Evolutionary conservation across 495 filamentous ascomycete genomes (phyloP).

Genomic region (Aspergillus olivimuriae): DNA sequence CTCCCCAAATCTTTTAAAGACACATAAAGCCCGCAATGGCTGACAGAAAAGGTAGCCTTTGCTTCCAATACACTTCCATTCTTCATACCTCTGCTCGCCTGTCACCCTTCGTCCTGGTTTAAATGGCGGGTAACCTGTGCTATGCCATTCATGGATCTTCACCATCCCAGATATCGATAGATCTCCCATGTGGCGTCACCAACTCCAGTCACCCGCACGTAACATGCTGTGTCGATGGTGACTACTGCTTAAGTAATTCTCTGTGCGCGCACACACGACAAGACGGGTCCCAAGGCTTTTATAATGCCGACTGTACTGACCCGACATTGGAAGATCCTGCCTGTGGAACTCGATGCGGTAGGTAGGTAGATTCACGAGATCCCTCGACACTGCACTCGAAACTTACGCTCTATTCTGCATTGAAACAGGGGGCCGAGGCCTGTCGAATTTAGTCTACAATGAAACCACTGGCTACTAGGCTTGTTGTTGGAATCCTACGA

Average conservation of each 20-base stretch:
- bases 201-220: constrained; percentile 7
- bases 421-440: constrained; percentile 1
- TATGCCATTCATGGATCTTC: constrained; percentile 2
- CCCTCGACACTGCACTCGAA: too few relatives aligned
- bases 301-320: constrained; percentile 7
- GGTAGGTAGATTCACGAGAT: background rate
- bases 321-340: constrained; percentile 1
- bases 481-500: constrained; percentile 1
- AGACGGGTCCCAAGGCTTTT: background rate
- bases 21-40: too few relatives aligned
- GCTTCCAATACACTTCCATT: too few relatives aligned
- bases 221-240: constrained; percentile 6
- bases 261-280: constrained; percentile 1
- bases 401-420: background rate
- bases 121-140: constrained; percentile 2
- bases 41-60: too few relatives aligned
- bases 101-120: too few relatives aligned
- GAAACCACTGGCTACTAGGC: constrained; percentile 1
- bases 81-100: too few relatives aligned
- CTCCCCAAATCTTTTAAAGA: too few relatives aligned
- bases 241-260: constrained; percentile 10
- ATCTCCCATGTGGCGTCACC: constrained; percentile 5
- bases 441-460: constrained; percentile 1
- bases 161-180: background rate
- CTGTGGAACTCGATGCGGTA: constrained; percentile 9